These are phyloP conservation scores for Echria macrotheca DNA, from an alignment of 495 filamentous ascomycete species.

Conservation along the genomic window DNA sequence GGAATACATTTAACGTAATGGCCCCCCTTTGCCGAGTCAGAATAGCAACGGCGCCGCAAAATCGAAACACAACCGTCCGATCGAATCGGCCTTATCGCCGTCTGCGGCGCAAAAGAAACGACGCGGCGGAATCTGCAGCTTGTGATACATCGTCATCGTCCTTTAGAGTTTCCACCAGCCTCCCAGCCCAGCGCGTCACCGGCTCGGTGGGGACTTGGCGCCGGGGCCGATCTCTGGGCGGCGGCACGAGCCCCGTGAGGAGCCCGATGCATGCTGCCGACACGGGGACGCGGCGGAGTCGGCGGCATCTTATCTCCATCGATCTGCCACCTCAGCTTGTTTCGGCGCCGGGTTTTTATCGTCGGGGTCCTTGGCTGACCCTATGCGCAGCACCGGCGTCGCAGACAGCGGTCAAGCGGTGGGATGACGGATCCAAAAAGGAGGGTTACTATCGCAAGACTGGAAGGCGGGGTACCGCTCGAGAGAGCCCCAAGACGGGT, in stretches of 20 bases:
- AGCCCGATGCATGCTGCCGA: too few relatives aligned
- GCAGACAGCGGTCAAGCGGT: background rate
- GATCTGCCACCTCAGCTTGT: background rate
- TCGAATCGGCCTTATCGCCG: background rate
- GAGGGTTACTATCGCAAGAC: background rate
- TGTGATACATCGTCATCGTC: background rate
- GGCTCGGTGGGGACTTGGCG: too few relatives aligned
- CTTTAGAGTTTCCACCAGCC: too few relatives aligned
- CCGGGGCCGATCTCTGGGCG: background rate
- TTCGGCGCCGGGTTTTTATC: conserved; percentile 7
- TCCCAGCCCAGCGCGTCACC: too few relatives aligned
- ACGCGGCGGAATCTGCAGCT: background rate
- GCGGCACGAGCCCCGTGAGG: too few relatives aligned
- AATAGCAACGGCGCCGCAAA: conserved; percentile 2
- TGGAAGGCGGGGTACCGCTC: background rate
- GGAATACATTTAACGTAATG: conserved; percentile 51
- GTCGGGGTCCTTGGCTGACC: conserved; percentile 6
- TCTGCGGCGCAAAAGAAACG: conserved; percentile 3
- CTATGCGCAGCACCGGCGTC: background rate
- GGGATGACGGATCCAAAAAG: conserved; percentile 1
- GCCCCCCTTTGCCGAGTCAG: conserved; percentile 35
- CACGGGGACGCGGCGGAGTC: too few relatives aligned
- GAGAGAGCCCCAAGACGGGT: background rate
- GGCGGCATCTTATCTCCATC: conserved; percentile 5
- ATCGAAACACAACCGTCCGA: conserved; percentile 1